Evolutionary conservation across 1,284 basidiomycete species (phyloP).

Genomic region (Caloboletus firmus): DNA sequence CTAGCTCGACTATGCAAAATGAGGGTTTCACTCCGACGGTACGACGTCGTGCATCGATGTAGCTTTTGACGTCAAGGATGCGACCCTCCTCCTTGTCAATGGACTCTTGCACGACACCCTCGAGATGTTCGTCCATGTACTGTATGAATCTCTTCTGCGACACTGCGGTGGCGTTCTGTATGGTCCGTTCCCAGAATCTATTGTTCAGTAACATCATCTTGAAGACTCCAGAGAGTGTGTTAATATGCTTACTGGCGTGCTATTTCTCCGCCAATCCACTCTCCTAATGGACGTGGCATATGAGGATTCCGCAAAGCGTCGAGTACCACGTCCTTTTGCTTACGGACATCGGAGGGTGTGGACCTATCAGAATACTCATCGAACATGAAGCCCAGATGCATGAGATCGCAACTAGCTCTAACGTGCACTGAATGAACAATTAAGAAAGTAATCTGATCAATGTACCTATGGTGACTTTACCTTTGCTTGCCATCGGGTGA

Average conservation of each 20-base stretch:
- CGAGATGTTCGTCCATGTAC: slow-evolving; percentile 36
- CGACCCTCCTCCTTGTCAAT: slow-evolving; percentile 33
- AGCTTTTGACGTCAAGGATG: slow-evolving; percentile 38
- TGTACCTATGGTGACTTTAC: not conserved
- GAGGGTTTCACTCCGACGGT: slow-evolving; percentile 9
- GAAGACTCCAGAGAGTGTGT: not conserved
- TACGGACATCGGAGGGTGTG: too few relatives aligned
- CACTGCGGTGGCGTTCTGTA: slow-evolving; percentile 2
- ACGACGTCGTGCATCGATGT: slow-evolving; percentile 20
- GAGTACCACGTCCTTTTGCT: slow-evolving; percentile 36
- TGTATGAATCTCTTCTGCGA: slow-evolving; percentile 20
- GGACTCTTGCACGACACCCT: slow-evolving; percentile 38
- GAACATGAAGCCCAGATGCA: slow-evolving; percentile 44
- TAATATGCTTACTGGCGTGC: slow-evolving; percentile 17
- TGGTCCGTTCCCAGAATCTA: slow-evolving; percentile 19
- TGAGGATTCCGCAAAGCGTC: slow-evolving; percentile 36
- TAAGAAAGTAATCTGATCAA: not conserved
- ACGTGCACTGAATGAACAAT: slow-evolving; percentile 3
- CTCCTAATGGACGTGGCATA: slow-evolving; percentile 16
- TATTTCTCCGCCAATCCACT: slow-evolving; percentile 23
- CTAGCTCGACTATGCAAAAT: slow-evolving; percentile 14
- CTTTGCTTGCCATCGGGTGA: slow-evolving; percentile 13
- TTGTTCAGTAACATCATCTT: not conserved
- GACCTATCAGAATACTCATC: slow-evolving; percentile 48
- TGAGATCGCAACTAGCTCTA: slow-evolving; percentile 40